phyloP scores from a whole-genome alignment of 2,329 filamentous ascomycete species.

The Colletotrichum melonis region DNA sequence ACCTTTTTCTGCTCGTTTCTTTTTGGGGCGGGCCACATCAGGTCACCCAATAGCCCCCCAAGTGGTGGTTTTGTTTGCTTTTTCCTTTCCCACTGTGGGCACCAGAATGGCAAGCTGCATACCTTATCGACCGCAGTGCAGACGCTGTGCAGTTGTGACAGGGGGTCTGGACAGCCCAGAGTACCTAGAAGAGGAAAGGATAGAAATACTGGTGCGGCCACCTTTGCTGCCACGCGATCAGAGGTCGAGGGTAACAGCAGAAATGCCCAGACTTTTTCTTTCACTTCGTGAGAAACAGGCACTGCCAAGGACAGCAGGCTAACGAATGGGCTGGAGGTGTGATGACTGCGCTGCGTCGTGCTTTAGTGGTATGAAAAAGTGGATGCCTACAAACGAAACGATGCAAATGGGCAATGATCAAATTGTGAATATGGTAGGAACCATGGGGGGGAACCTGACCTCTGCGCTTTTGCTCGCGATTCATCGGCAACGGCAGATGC shows the following conservation, averaged over 20 bases:
- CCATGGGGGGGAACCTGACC: background rate
- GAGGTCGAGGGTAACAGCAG: background rate
- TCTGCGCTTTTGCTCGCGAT: background rate
- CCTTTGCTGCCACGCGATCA: background rate
- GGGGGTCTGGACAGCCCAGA: background rate
- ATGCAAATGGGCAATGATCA: background rate
- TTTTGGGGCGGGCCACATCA: background rate
- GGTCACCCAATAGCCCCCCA: background rate
- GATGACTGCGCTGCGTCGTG: background rate
- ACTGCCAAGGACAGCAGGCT: background rate
- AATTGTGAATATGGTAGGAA: background rate
- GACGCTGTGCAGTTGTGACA: slow-evolving; percentile 9
- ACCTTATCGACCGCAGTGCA: slow-evolving; percentile 9
- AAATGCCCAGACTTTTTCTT: background rate
- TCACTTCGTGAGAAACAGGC: background rate
- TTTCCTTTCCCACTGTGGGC: background rate
- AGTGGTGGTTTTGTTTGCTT: slow-evolving; percentile 10
- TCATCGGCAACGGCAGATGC: background rate
- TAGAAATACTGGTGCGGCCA: background rate
- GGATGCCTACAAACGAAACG: background rate
- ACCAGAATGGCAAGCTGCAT: background rate
- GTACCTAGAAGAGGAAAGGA: slow-evolving; percentile 4
- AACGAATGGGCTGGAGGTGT: background rate
- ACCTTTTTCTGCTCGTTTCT: background rate
- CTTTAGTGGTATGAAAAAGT: background rate